A percentile compares a stretch with the other conserved stretches of the same genome.
Conservation (phyloP, 805 yeast species). For the Starmerella bacillaris region DNA sequence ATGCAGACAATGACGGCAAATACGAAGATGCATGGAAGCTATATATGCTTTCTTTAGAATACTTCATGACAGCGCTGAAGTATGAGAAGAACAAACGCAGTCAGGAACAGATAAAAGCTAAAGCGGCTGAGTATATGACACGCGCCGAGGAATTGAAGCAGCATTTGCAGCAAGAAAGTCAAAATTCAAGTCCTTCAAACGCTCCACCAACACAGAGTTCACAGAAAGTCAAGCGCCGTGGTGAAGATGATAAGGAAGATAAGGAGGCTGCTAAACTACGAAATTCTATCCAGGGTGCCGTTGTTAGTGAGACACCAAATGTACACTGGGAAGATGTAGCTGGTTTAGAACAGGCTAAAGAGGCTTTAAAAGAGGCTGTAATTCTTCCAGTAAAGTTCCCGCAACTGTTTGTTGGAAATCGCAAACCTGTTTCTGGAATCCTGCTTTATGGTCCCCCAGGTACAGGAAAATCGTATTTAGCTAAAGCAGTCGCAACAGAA, state of each 20-base stretch:
- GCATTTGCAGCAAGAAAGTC: constrained; percentile 45
- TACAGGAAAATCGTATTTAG: constrained; percentile 91
- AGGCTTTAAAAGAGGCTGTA: constrained; percentile 92
- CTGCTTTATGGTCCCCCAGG: constrained; percentile 88
- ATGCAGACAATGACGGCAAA: constrained; percentile 73
- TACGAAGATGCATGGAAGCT: constrained; percentile 89
- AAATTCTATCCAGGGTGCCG: constrained; percentile 83
- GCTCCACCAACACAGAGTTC: constrained; percentile 32
- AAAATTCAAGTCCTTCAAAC: constrained; percentile 28
- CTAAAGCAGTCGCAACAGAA: constrained; percentile 97
- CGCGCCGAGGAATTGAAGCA: constrained; percentile 89
- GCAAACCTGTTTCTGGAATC: constrained; percentile 85
- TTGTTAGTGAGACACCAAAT: constrained; percentile 78
- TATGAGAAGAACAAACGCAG: constrained; percentile 82
- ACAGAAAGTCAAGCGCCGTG: constrained; percentile 20
- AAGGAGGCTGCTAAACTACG: constrained; percentile 76
- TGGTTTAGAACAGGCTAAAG: constrained; percentile 87
- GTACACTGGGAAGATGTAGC: constrained; percentile 92
- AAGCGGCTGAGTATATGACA: constrained; percentile 76
- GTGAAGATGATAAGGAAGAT: constrained; percentile 43
- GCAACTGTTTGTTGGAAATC: constrained; percentile 80
- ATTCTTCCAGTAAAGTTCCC: constrained; percentile 93
- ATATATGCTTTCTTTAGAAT: constrained; percentile 84
- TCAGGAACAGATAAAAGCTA: constrained; percentile 71
- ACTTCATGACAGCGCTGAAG: constrained; percentile 85